These are phyloP conservation scores for Boehmeria nivea DNA, from an alignment of 306 rosid genomes.

Conservation along the genomic window DNA sequence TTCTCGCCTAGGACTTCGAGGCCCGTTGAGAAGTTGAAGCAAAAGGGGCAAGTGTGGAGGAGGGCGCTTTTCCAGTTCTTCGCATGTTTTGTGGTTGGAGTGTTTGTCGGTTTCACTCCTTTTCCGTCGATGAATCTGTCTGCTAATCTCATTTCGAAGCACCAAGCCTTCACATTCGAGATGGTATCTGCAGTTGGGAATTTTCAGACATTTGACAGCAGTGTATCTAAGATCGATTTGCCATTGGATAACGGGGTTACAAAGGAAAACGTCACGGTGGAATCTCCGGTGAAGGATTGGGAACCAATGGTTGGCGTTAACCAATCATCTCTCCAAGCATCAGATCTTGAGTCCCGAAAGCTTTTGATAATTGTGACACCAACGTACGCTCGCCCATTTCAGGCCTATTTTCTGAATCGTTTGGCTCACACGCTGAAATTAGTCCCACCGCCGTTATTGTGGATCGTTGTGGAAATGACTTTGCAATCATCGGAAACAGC, in stretches of 20 bases:
- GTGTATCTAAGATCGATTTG: conserved; percentile 21
- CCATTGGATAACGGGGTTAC: conserved; percentile 18
- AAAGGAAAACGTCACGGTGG: conserved; percentile 32
- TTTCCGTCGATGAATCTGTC: conserved; percentile 52
- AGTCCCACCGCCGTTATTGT: conserved; percentile 61
- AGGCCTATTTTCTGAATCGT: conserved; percentile 65
- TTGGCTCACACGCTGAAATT: conserved; percentile 58
- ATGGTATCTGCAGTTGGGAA: conserved; percentile 40
- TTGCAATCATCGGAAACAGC: conserved; percentile 83
- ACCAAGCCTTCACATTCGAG: conserved; percentile 60
- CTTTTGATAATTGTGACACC: conserved; percentile 83
- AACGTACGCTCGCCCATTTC: conserved; percentile 46
- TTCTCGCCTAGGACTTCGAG: conserved; percentile 52
- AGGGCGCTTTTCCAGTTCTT: conserved; percentile 58
- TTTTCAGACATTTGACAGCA: conserved; percentile 31
- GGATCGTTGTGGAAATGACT: conserved; percentile 83
- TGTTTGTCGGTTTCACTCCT: conserved; percentile 63
- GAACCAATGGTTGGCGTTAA: conserved; percentile 21
- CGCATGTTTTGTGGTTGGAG: conserved; percentile 61
- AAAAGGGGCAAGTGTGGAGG: conserved; percentile 65
- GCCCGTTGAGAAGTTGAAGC: conserved; percentile 59
- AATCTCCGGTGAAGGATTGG: conserved; percentile 26
- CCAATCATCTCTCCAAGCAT: conserved; percentile 22
- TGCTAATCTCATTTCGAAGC: conserved; percentile 46
- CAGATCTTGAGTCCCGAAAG: conserved; percentile 44